phyloP scores from a whole-genome alignment of 2,329 filamentous ascomycete species.

The Geoglossum cookeanum region DNA sequence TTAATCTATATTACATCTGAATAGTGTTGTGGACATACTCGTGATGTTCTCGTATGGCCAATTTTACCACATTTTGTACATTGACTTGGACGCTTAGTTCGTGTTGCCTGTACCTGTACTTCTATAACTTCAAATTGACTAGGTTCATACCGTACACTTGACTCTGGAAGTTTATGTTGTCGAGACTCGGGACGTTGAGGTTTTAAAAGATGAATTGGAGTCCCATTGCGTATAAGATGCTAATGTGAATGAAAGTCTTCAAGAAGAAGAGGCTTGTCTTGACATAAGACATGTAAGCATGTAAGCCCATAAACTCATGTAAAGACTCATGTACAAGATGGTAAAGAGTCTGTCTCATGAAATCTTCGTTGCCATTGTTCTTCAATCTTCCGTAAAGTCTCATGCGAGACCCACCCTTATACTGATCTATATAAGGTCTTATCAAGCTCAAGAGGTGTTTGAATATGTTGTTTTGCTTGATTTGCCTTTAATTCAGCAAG shows the following conservation, averaged over 20 bases:
- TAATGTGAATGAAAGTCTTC: neutral
- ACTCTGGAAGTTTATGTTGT: neutral
- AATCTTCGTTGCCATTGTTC: neutral
- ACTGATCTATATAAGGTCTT: neutral
- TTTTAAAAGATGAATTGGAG: neutral
- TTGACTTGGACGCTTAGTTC: neutral
- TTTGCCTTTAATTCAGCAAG: neutral
- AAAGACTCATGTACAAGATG: neutral
- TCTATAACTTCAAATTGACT: neutral
- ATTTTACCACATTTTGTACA: neutral
- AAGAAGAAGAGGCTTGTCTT: neutral
- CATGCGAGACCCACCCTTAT: neutral
- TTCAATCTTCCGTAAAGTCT: neutral
- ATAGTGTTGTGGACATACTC: neutral
- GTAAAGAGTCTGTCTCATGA: neutral
- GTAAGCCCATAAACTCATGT: neutral
- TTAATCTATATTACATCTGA: no score
- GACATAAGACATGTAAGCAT: neutral
- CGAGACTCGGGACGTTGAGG: neutral
- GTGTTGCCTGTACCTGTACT: neutral
- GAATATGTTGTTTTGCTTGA: neutral
- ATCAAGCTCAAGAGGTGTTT: neutral
- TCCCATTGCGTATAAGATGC: neutral
- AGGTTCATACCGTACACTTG: neutral
- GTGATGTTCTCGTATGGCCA: neutral